phyloP scores from a whole-genome alignment of 805 yeast genomes.

The Yarrowia deformans region DNA sequence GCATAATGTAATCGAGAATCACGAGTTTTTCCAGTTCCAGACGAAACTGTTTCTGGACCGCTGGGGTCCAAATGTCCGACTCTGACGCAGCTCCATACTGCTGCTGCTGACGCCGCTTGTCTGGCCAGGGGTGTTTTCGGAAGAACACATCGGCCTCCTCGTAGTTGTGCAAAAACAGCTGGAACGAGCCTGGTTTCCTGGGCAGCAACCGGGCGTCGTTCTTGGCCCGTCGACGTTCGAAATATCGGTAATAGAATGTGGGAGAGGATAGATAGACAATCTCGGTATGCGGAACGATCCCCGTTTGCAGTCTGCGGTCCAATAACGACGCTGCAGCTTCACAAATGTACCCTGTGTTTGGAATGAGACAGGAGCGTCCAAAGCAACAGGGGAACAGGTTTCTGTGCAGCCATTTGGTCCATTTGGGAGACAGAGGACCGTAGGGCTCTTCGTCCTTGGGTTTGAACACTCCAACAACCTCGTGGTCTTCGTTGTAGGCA shows the following conservation, averaged over 20 bases:
- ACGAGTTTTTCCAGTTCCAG: constrained; percentile 73
- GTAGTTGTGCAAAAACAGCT: constrained; percentile 65
- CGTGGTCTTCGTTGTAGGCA: constrained; percentile 52
- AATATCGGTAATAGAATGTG: constrained; percentile 61
- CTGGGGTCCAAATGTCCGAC: constrained; percentile 58
- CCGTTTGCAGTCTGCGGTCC: constrained; percentile 64
- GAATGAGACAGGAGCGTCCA: constrained; percentile 74
- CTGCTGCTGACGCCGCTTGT: constrained; percentile 15
- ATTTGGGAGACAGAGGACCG: constrained; percentile 77
- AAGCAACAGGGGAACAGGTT: constrained; percentile 79
- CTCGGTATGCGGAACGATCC: constrained; percentile 72
- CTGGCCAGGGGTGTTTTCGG: constrained; percentile 62
- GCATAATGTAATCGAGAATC: constrained; percentile 71
- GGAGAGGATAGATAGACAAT: constrained; percentile 59
- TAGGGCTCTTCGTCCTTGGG: constrained; percentile 85
- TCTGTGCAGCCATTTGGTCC: constrained; percentile 81
- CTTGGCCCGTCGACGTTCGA: constrained; percentile 52
- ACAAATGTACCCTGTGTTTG: constrained; percentile 73
- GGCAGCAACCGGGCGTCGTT: constrained; percentile 49
- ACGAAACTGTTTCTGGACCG: constrained; percentile 59
- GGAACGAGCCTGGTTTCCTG: constrained; percentile 70
- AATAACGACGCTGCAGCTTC: constrained; percentile 75
- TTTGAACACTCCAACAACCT: constrained; percentile 68
- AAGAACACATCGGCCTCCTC: constrained; percentile 68
- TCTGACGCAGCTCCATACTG: constrained; percentile 42